Percentiles rank a stretch among this genome's conserved stretches.
Conservation (phyloP, 1,284 basidiomycete species). For the Ustilago curta region DNA sequence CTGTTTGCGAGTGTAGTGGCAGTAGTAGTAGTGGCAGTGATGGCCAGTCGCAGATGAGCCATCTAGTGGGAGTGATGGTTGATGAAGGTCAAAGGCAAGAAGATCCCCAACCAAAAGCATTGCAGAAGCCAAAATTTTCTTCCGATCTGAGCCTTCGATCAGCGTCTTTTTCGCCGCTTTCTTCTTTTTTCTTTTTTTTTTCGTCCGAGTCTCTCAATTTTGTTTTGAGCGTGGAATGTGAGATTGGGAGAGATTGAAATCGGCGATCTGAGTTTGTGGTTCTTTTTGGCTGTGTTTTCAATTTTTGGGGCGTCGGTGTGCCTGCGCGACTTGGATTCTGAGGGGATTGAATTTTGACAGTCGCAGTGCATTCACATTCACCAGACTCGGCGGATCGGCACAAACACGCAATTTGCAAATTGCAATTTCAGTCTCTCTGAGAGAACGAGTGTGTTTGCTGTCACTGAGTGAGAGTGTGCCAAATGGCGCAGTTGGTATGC, state of each 20-base stretch:
- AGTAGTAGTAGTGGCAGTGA: constrained; percentile 16
- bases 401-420: too few relatives aligned
- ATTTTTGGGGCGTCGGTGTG: not conserved
- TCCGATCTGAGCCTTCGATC: constrained; percentile 8
- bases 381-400: too few relatives aligned
- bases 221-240: not conserved
- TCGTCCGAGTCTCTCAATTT: constrained; percentile 11
- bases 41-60: constrained; percentile 43
- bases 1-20: constrained; percentile 8
- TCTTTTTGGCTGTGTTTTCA: not conserved
- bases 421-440: too few relatives aligned
- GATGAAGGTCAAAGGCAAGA: not conserved
- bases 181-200: too few relatives aligned
- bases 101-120: too few relatives aligned
- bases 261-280: constrained; percentile 1
- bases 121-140: constrained; percentile 12
- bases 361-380: too few relatives aligned
- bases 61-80: constrained; percentile 20
- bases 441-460: too few relatives aligned
- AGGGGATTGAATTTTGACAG: too few relatives aligned
- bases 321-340: not conserved
- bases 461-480: not conserved
- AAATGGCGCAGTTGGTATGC: not conserved
- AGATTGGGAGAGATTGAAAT: constrained; percentile 6
- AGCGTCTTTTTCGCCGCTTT: not conserved